These are phyloP conservation scores for Huntiella omanensis DNA, from an alignment of 2,329 filamentous ascomycete genomes.

Conservation along the genomic window DNA sequence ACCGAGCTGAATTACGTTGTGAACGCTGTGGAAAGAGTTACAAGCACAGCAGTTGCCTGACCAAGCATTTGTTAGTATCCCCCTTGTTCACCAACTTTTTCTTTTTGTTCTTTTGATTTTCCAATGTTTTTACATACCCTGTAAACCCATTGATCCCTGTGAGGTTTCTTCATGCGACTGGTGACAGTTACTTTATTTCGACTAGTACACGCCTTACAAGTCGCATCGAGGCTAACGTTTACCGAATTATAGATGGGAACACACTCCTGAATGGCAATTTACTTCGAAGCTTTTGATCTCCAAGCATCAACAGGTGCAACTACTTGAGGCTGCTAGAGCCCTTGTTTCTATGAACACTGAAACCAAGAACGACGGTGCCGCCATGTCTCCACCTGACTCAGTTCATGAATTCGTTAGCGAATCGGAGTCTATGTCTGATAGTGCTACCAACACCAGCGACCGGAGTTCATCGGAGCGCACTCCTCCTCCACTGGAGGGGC, in stretches of 20 bases:
- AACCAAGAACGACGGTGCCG: slow-evolving; percentile 26
- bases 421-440: slow-evolving; percentile 62
- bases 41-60: slow-evolving; percentile 99
- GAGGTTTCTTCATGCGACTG: neutral
- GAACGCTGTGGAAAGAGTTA: slow-evolving; percentile 98
- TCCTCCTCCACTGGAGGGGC: slow-evolving; percentile 55
- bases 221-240: neutral
- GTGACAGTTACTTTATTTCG: too few relatives aligned
- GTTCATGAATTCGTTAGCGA: slow-evolving; percentile 57
- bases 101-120: neutral
- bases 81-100: slow-evolving; percentile 26
- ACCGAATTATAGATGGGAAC: slow-evolving; percentile 64
- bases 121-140: neutral
- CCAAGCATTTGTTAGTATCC: slow-evolving; percentile 97
- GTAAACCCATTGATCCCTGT: neutral
- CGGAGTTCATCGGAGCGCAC: slow-evolving; percentile 72
- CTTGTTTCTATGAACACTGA: slow-evolving; percentile 67
- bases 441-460: slow-evolving; percentile 65
- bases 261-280: slow-evolving; percentile 92
- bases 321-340: slow-evolving; percentile 92
- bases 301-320: slow-evolving; percentile 97
- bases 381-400: slow-evolving; percentile 43
- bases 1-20: slow-evolving; percentile 75
- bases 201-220: neutral
- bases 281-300: slow-evolving; percentile 97